Conservation (phyloP, 2,329 filamentous ascomycete genomes). For the Phialophora tarda region DNA sequence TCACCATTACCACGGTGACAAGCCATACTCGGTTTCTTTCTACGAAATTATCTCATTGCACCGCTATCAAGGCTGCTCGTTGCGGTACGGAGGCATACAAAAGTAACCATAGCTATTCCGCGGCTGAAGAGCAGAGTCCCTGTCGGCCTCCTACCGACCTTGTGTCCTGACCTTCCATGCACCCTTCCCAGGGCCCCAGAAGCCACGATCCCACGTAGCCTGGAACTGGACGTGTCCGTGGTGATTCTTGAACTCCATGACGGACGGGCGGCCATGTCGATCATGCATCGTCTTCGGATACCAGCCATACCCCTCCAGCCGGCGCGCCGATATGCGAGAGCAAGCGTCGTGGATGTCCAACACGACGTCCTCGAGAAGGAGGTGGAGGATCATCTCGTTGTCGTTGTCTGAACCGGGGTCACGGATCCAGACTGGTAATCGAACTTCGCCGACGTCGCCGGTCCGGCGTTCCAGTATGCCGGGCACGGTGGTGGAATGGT, state of each 20-base stretch:
- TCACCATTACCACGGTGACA: too few species aligned
- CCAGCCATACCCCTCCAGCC: neutral
- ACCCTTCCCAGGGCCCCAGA: neutral
- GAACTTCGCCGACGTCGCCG: neutral
- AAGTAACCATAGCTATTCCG: too few species aligned
- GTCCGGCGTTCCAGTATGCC: neutral
- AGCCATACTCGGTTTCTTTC: neutral
- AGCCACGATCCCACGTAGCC: neutral
- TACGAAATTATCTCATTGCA: neutral
- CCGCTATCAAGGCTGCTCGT: too few species aligned
- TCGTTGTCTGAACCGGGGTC: neutral
- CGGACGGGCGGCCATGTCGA: neutral
- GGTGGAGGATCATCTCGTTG: neutral
- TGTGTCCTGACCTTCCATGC: neutral
- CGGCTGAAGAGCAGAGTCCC: neutral
- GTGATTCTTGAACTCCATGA: neutral
- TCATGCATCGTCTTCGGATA: neutral
- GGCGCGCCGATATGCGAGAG: neutral
- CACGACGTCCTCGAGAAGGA: neutral
- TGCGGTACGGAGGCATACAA: too few species aligned
- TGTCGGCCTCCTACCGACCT: neutral
- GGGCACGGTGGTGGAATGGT: neutral
- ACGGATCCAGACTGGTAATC: neutral
- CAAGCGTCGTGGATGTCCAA: neutral
- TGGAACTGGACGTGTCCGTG: neutral